Percentiles rank a stretch among this genome's conserved stretches.
Conservation (phyloP, 148 eudicot genomes). For the Suaeda aralocaspica region DNA sequence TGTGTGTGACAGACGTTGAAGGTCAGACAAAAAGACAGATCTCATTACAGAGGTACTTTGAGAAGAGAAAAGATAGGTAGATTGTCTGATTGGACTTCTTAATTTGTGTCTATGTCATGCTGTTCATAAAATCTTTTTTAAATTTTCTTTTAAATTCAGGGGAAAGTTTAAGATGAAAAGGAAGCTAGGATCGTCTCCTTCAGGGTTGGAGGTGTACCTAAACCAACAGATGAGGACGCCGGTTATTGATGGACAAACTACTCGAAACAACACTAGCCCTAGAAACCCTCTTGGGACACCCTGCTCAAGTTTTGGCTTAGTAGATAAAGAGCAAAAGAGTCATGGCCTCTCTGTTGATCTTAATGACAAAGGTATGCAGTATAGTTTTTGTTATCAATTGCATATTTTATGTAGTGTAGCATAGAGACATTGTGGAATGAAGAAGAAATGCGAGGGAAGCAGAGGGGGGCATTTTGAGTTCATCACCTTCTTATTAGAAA, state of each 20-base stretch:
- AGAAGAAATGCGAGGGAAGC: too few relatives aligned
- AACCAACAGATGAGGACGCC: slow-evolving; percentile 53
- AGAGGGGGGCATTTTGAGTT: too few relatives aligned
- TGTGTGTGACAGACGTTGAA: slow-evolving; percentile 46
- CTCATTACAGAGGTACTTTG: slow-evolving; percentile 56
- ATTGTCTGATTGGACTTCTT: slow-evolving; percentile 12
- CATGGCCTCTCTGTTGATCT: slow-evolving; percentile 41
- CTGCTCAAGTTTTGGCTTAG: slow-evolving; percentile 39
- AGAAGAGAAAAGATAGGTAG: slow-evolving; percentile 82
- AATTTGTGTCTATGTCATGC: neutral
- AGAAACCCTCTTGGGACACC: slow-evolving; percentile 51
- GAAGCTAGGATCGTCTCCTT: slow-evolving; percentile 53
- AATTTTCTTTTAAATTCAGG: slow-evolving; percentile 37
- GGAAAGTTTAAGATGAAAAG: slow-evolving; percentile 89
- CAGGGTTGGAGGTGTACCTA: slow-evolving; percentile 60
- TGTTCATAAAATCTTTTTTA: slow-evolving; percentile 6
- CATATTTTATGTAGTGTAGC: too few relatives aligned
- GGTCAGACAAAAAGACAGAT: slow-evolving; percentile 55
- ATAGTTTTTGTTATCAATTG: neutral
- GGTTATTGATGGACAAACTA: slow-evolving; percentile 34
- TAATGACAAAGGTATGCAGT: slow-evolving; percentile 49
- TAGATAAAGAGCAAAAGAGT: slow-evolving; percentile 39
- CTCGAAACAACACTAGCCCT: slow-evolving; percentile 41
- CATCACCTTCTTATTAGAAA: too few relatives aligned
- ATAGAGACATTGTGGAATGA: too few relatives aligned